A percentile compares a stretch with the other conserved stretches of the same genome.
Conservation (phyloP, 129 eudicot genomes). For the Flaveria brownii region DNA sequence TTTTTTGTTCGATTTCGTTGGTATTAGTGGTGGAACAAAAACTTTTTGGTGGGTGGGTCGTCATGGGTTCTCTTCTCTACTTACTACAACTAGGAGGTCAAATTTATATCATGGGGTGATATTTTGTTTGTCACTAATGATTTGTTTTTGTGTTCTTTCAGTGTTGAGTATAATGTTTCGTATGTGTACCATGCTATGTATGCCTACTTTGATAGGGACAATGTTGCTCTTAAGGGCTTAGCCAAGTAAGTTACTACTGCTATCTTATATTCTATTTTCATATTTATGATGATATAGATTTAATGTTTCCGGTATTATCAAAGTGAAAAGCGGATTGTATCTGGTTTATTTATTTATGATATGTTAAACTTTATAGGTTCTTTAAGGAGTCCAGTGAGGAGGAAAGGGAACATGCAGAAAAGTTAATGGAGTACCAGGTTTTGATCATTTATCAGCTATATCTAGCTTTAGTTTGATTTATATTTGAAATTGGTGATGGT, state of each 20-base stretch:
- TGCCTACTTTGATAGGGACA: constrained; percentile 93
- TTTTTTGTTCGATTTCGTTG: not conserved
- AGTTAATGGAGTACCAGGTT: constrained; percentile 94
- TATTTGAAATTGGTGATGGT: not conserved
- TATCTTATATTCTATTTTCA: not conserved
- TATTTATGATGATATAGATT: too few relatives aligned
- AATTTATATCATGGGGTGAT: not conserved
- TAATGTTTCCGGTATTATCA: too few relatives aligned
- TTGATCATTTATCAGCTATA: not conserved
- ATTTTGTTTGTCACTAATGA: constrained; percentile 8
- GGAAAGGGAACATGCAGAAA: constrained; percentile 92
- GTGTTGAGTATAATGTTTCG: constrained; percentile 93
- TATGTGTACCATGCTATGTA: constrained; percentile 90
- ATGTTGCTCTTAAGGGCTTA: constrained; percentile 88
- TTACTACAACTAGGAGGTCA: too few relatives aligned
- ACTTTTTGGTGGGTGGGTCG: too few relatives aligned
- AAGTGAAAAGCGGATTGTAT: not conserved
- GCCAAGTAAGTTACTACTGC: constrained; percentile 67
- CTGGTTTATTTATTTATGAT: constrained; percentile 14
- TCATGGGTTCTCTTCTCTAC: too few relatives aligned
- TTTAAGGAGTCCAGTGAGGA: constrained; percentile 91
- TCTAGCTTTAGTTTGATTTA: constrained; percentile 4
- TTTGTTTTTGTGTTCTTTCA: constrained; percentile 28
- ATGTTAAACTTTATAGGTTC: constrained; percentile 44
- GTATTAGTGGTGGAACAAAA: too few relatives aligned